Percentiles rank a stretch among this genome's conserved stretches.
Conservation (phyloP, 306 rosid species). For the Morella rubra region DNA sequence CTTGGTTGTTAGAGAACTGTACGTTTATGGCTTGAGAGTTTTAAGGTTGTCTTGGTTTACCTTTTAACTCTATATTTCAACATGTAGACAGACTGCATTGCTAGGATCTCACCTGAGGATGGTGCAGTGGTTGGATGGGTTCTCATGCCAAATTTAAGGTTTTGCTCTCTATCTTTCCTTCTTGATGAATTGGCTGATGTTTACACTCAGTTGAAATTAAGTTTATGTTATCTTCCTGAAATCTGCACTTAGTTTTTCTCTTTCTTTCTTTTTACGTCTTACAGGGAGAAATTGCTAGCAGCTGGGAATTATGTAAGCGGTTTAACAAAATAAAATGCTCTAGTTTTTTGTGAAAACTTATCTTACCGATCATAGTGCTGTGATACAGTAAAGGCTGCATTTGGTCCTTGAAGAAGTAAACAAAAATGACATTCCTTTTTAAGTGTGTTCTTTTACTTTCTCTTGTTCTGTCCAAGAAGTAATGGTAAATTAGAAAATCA, state of each 20-base stretch:
- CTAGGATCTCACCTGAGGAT: slow-evolving; percentile 62
- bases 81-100: slow-evolving; percentile 85
- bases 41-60: slow-evolving; percentile 13
- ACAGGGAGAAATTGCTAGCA: slow-evolving; percentile 50
- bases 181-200: slow-evolving; percentile 8
- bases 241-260: slow-evolving; percentile 18
- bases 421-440: not conserved
- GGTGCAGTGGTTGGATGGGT: slow-evolving; percentile 85
- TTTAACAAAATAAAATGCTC: slow-evolving; percentile 12
- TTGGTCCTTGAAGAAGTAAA: not conserved
- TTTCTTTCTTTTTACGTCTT: slow-evolving; percentile 4
- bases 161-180: slow-evolving; percentile 11
- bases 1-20: not conserved
- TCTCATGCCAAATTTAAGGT: slow-evolving; percentile 80
- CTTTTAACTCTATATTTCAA: slow-evolving; percentile 23
- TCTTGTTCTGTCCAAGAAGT: slow-evolving; percentile 11
- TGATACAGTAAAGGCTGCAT: not conserved
- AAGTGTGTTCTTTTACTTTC: not conserved
- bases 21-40: not conserved
- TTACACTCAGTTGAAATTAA: slow-evolving; percentile 2
- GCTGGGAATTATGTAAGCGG: slow-evolving; percentile 62
- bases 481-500: not conserved
- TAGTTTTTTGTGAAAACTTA: not conserved
- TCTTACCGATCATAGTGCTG: not conserved
- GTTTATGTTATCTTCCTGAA: slow-evolving; percentile 9